Evolutionary conservation across 176 grass and related monocot genomes (phyloP), one percentile per base, ranked within the genome.

Genomic region (Musa troglodytarum): DNA sequence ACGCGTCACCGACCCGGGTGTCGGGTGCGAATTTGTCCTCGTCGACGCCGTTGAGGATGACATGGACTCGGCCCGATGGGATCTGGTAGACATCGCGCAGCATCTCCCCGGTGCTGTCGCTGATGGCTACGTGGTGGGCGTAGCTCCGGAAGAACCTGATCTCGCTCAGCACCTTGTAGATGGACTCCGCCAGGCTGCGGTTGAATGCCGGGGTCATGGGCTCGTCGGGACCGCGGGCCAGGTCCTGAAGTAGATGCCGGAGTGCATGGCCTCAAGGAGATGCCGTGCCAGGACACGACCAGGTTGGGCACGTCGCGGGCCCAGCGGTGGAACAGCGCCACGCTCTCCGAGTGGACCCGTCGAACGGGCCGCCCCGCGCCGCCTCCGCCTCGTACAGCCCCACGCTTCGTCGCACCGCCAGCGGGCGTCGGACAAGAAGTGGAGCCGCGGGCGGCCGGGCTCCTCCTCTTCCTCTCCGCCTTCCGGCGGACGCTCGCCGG

Each of bases 81-180:
- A 98, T 85, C 82, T 98, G 95, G 71, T 98, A 98, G 71, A 93
- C 90, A 79, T 98, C 90, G 14, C 95, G 95, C 54, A 98, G 90
- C 90, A 93, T 98, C 75, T 98, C 90, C 22, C 94, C 90, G 8
- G 90, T 87, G 50, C 90, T 81, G 85, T 98, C 90, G 72, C 95
- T 98, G 75, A 98, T 98, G 82, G 95, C 95, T 9, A 98, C 95
- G 58, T 93, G 95, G 82, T 98, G 90, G 52, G 90, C 90, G 86
- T 98, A 98, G 88, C 81, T 87, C 52, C 78, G 82, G 79, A 98
- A 98, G 84, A 98, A 98, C 69, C 95, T 82, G 55, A 93, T 92
- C 85, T 98, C 95, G 20, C 82, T 81, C 19, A 98, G 84, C 75
- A 98, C 95, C 78, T 76, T 84, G 73, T 78, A 87, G 57, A 98